Evolutionary conservation across 805 yeast genomes (phyloP), one percentile per base, ranked within the genome.

Genomic region (Metschnikowia lunata): DNA sequence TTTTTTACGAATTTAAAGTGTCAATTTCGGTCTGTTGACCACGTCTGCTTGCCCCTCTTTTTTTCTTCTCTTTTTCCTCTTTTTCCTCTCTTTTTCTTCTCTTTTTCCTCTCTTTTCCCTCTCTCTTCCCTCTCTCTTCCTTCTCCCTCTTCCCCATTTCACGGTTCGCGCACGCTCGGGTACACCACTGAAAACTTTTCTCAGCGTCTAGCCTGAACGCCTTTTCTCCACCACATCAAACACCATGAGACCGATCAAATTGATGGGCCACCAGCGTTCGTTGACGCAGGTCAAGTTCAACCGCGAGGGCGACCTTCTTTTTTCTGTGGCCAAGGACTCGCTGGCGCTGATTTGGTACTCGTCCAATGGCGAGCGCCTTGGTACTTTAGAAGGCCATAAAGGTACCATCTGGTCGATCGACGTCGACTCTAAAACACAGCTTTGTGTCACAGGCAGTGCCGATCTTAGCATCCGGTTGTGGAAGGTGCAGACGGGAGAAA

Each of bases 331-430:
- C 52, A 89, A 93, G 67, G 99, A 93, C 76, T 77, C 78, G 57
- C 80, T 82, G 10, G 96, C 95, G 1, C 83, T 90, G 37, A 83
- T 91, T 49, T 95, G 98, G 97, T 93, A 79, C 68, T 80, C 97
- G 28, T 82, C 85, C 51, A 91, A 90, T 64, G 99, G 99, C 58
- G 99, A 93, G 71, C 81, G 98, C 66, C 69, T 93, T 47, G 99
- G 99, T 40, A 93, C 99, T 48, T 79, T 88, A 55, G 80, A 71
- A 45, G 75, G 75, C 32, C 98, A 93, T 66, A 76, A 76, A 47
- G 99, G 99, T 82, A 86, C 97, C 43, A 83, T 93, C 58, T 88
- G 95, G 93, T 83, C 96, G 30, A 83, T 93, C 52, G 98, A 90
- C 63, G 83, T 89, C 37, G 93, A 88, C 64, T 65, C 71, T 34